phyloP scores from a whole-genome alignment of 768 basidiomycete species.

The Kwoniella mangroviensis region DNA sequence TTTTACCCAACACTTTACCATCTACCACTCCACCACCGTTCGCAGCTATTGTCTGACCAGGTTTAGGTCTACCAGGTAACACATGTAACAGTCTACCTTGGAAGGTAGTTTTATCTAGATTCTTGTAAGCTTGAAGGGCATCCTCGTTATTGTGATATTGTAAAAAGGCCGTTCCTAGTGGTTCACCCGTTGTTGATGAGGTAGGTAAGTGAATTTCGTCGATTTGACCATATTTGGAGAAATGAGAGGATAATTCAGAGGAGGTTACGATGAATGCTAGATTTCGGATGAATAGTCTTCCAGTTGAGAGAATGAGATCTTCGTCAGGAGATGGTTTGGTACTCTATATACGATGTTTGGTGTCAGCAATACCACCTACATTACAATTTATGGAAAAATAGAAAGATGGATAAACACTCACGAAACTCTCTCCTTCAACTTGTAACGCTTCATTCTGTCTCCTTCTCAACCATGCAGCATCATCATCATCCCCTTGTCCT shows the following conservation, averaged over 20 bases:
- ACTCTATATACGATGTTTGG: slow-evolving; percentile 4
- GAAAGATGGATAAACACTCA: slow-evolving; percentile 1
- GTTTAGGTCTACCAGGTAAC: slow-evolving; percentile 63
- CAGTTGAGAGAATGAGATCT: slow-evolving; percentile 70
- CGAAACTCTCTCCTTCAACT: slow-evolving; percentile 34
- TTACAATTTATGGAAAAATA: too few species aligned
- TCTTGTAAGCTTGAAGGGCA: slow-evolving; percentile 73
- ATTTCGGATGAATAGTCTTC: slow-evolving; percentile 90
- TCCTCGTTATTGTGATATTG: slow-evolving; percentile 61
- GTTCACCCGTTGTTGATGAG: slow-evolving; percentile 61
- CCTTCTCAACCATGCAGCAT: slow-evolving; percentile 58
- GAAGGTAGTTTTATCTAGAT: slow-evolving; percentile 80
- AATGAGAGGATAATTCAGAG: slow-evolving; percentile 69
- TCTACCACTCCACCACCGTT: slow-evolving; percentile 30
- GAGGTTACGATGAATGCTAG: slow-evolving; percentile 83
- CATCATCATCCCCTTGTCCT: slow-evolving; percentile 49
- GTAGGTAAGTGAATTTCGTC: slow-evolving; percentile 70
- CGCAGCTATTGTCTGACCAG: slow-evolving; percentile 36
- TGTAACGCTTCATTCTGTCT: slow-evolving; percentile 39
- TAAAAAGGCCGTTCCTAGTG: slow-evolving; percentile 71
- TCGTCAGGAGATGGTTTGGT: slow-evolving; percentile 45
- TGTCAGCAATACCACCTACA: too few species aligned
- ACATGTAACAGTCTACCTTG: slow-evolving; percentile 92
- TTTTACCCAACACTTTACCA: slow-evolving; percentile 55
- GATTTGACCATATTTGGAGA: slow-evolving; percentile 72